These are phyloP conservation scores for Entomortierella beljakovae DNA, from an alignment of 192 early-diverging fungal genomes.

Conservation along the genomic window DNA sequence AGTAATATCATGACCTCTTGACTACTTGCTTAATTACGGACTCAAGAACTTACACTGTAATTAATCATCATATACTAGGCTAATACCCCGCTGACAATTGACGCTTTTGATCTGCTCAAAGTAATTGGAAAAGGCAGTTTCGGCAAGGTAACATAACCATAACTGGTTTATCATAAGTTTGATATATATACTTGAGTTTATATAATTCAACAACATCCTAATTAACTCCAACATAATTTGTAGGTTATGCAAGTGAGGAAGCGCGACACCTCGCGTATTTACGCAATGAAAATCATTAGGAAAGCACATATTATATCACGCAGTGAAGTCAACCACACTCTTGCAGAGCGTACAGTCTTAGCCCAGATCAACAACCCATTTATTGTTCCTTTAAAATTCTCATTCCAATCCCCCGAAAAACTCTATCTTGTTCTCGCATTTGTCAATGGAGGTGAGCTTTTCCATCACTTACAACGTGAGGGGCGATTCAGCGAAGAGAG, in stretches of 20 bases:
- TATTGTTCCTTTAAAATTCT: slow-evolving; percentile 92
- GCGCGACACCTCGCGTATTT: slow-evolving; percentile 91
- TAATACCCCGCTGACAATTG: slow-evolving; percentile 82
- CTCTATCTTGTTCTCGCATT: slow-evolving; percentile 97
- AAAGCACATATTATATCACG: slow-evolving; percentile 96
- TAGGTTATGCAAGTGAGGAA: slow-evolving; percentile 93
- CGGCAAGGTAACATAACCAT: slow-evolving; percentile 80
- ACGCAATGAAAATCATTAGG: slow-evolving; percentile 96
- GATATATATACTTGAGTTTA: slow-evolving; percentile 86
- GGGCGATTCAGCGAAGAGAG: slow-evolving; percentile 88
- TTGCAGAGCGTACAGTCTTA: slow-evolving; percentile 92
- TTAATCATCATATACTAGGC: slow-evolving; percentile 49
- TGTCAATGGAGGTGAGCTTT: slow-evolving; percentile 97
- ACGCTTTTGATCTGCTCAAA: slow-evolving; percentile 95
- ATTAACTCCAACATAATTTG: slow-evolving; percentile 21
- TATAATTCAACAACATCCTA: slow-evolving; percentile 78
- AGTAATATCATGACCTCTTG: neutral
- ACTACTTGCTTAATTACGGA: neutral
- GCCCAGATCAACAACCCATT: slow-evolving; percentile 93
- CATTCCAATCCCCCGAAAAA: slow-evolving; percentile 95
- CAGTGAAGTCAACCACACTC: slow-evolving; percentile 94
- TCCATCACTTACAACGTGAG: slow-evolving; percentile 93
- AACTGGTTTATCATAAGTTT: slow-evolving; percentile 72
- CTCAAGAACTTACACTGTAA: neutral
- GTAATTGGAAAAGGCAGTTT: slow-evolving; percentile 98